Conservation (phyloP, 2,329 filamentous ascomycete species). For the Talaromyces sp. region DNA sequence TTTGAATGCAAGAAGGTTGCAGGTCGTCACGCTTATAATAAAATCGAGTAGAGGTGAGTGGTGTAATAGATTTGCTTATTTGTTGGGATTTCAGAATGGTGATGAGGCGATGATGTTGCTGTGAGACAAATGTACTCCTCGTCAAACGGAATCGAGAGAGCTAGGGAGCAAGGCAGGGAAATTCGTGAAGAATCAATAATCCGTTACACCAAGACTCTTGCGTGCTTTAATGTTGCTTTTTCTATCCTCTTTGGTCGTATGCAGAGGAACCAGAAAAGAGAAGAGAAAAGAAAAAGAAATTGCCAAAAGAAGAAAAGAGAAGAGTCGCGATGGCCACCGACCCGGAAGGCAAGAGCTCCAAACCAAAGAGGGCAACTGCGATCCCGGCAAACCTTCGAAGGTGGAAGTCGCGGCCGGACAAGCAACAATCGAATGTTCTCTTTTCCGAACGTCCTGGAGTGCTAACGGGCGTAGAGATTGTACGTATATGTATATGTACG, state of each 20-base stretch:
- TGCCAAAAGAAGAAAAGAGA: not conserved
- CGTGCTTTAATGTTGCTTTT: not conserved
- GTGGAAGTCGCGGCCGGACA: not conserved
- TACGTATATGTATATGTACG: not conserved
- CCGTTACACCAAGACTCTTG: constrained; percentile 1
- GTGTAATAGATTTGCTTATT: not conserved
- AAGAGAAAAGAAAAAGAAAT: not conserved
- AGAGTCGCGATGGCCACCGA: not conserved
- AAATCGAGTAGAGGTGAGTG: not conserved
- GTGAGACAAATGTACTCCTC: not conserved
- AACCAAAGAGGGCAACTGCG: constrained; percentile 10
- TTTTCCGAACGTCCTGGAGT: not conserved
- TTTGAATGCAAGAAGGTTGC: not conserved
- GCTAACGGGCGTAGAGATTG: not conserved
- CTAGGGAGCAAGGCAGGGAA: not conserved
- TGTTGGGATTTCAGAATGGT: not conserved
- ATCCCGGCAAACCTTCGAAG: not conserved
- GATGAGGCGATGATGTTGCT: not conserved
- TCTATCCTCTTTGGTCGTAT: not conserved
- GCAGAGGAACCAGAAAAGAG: constrained; percentile 2
- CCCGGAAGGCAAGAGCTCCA: not conserved
- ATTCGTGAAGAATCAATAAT: not conserved
- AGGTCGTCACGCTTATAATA: constrained; percentile 8
- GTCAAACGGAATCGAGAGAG: not conserved
- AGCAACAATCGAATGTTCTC: not conserved